Evolutionary conservation across 202 grass and related monocot genomes (phyloP).

Genomic region (Panicum virgatum): DNA sequence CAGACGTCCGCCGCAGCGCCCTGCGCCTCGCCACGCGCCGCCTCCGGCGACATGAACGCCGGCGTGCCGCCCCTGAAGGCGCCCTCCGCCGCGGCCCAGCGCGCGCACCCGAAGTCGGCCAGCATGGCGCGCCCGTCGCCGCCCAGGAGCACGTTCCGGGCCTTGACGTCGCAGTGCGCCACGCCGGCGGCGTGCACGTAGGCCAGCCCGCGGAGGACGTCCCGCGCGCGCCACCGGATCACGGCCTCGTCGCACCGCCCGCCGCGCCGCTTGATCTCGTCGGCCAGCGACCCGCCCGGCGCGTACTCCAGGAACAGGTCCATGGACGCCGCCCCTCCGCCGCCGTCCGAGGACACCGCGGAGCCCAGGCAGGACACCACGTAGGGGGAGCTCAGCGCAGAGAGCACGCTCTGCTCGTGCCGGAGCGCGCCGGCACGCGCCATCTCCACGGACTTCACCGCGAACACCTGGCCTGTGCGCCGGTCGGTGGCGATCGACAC

Average conservation of each 20-base stretch:
- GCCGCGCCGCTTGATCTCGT: slow-evolving; percentile 40
- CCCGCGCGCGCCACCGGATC: slow-evolving; percentile 31
- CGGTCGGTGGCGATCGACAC: slow-evolving; percentile 47
- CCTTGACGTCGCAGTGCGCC: slow-evolving; percentile 69
- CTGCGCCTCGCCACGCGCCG: slow-evolving; percentile 65
- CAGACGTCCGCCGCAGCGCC: slow-evolving; percentile 58
- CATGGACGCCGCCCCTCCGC: neutral
- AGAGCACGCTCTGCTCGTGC: slow-evolving; percentile 58
- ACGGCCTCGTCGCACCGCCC: slow-evolving; percentile 34
- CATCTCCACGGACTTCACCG: slow-evolving; percentile 61
- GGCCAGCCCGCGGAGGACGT: slow-evolving; percentile 50
- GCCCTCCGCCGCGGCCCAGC: neutral
- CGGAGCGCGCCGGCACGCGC: slow-evolving; percentile 26
- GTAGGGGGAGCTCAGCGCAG: slow-evolving; percentile 44
- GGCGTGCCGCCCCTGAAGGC: slow-evolving; percentile 47
- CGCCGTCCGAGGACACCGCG: slow-evolving; percentile 28
- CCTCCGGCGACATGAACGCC: slow-evolving; percentile 77
- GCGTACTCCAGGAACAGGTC: slow-evolving; percentile 74
- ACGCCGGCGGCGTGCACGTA: slow-evolving; percentile 42
- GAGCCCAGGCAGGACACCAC: slow-evolving; percentile 56
- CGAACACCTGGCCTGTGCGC: slow-evolving; percentile 49
- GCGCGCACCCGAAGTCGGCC: slow-evolving; percentile 70
- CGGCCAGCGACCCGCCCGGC: slow-evolving; percentile 59
- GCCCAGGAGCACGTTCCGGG: slow-evolving; percentile 57
- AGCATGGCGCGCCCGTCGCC: slow-evolving; percentile 60